Evolutionary conservation across 2,329 filamentous ascomycete species (phyloP).

Genomic region (Penicillium capsulatum): DNA sequence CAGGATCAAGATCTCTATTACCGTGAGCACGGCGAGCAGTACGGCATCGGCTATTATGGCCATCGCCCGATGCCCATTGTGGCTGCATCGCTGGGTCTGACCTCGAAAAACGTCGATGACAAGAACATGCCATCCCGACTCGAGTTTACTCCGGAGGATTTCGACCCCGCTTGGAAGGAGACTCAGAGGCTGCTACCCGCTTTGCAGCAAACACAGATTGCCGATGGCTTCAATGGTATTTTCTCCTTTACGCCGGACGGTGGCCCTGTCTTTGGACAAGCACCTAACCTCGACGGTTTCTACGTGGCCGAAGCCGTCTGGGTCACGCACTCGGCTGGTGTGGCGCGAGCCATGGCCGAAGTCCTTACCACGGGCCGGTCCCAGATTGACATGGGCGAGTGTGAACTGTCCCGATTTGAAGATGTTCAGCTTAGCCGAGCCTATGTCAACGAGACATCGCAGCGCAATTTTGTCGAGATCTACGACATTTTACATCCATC

Average conservation of each 20-base stretch:
- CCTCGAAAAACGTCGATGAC: conserved; percentile 53
- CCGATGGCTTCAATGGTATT: conserved; percentile 61
- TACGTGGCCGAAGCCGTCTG: conserved; percentile 63
- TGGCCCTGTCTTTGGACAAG: conserved; percentile 56
- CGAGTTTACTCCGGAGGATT: conserved; percentile 57
- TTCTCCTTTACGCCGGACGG: conserved; percentile 65
- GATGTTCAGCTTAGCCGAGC: conserved; percentile 53
- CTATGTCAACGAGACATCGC: conserved; percentile 57
- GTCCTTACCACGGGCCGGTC: conserved; percentile 55
- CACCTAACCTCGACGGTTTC: conserved; percentile 58
- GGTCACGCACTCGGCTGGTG: conserved; percentile 63
- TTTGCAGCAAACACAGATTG: conserved; percentile 50
- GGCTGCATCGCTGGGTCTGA: conserved; percentile 52
- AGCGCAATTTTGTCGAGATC: conserved; percentile 60
- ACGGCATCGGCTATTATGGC: conserved; percentile 62
- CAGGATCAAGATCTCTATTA: conserved; percentile 64
- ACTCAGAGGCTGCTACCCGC: conserved; percentile 53
- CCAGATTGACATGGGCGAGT: conserved; percentile 55
- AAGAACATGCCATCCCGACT: conserved; percentile 62
- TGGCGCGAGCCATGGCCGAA: conserved; percentile 58
- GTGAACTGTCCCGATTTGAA: conserved; percentile 59
- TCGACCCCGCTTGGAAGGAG: conserved; percentile 57
- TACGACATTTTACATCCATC: conserved; percentile 63
- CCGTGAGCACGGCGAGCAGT: conserved; percentile 59
- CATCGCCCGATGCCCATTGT: conserved; percentile 59